Percentiles rank a stretch among this genome's conserved stretches.
phyloP scores from a whole-genome alignment of 164 flowering plant genomes.

The Nymphaea colorata region DNA sequence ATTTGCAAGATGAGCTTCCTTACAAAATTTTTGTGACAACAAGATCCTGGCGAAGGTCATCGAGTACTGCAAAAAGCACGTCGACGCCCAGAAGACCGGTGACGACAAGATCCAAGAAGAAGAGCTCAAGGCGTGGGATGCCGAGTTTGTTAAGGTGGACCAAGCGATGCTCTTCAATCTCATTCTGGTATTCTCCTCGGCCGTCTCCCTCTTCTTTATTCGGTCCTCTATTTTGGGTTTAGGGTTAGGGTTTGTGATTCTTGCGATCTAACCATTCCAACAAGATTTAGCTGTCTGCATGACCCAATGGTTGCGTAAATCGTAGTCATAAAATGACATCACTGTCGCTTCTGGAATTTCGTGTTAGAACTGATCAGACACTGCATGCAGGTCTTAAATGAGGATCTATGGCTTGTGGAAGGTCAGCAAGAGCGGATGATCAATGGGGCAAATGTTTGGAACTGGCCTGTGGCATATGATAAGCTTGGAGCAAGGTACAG shows the following conservation, averaged over 20 bases:
- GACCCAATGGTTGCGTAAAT: no score
- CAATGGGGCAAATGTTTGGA: constrained; percentile 88
- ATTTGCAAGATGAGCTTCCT: no score
- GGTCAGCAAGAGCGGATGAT: constrained; percentile 94
- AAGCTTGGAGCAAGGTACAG: constrained; percentile 93
- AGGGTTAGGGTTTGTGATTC: background rate
- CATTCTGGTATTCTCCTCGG: background rate
- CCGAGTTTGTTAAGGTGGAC: background rate
- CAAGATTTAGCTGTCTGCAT: no score
- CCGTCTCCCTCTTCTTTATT: background rate
- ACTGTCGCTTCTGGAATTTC: no score
- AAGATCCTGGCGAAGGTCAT: background rate
- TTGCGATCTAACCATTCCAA: no score
- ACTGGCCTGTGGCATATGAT: constrained; percentile 79
- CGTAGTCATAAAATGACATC: no score
- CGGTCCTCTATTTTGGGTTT: no score
- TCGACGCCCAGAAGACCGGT: background rate
- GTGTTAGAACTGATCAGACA: no score
- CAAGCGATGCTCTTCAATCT: background rate
- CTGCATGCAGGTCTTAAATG: constrained; percentile 64
- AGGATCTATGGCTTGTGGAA: constrained; percentile 74
- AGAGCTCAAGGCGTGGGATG: constrained; percentile 1
- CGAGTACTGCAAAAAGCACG: background rate
- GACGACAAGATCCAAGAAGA: background rate
- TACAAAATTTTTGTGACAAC: background rate